Evolutionary conservation across 108 stramenopile genomes (phyloP).

Genomic region (Stephanodiscus triporus): DNA sequence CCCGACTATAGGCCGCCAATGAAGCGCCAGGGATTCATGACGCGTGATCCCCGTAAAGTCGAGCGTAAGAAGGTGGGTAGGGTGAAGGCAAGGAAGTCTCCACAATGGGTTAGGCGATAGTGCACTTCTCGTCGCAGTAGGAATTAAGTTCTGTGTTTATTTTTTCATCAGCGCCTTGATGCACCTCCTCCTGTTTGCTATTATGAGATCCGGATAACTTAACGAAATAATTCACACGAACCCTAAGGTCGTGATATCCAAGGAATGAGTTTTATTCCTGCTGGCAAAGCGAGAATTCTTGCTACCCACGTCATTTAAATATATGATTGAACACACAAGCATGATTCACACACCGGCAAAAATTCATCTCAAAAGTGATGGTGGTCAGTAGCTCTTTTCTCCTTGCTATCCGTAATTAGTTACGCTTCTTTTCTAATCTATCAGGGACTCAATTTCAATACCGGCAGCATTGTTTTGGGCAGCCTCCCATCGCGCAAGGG

Average conservation of each 20-base stretch:
- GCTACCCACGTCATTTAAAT: not conserved
- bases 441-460: not conserved
- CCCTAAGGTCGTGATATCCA: not conserved
- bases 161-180: not conserved
- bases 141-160: not conserved
- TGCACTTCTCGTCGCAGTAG: not conserved
- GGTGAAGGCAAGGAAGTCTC: slow-evolving; percentile 95
- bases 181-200: not conserved
- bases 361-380: not conserved
- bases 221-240: not conserved
- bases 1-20: slow-evolving; percentile 92
- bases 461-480: not conserved
- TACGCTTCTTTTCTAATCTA: not conserved
- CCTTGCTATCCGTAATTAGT: not conserved
- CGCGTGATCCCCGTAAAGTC: slow-evolving; percentile 94
- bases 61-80: slow-evolving; percentile 97
- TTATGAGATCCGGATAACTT: not conserved
- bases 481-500: not conserved
- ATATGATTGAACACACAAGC: not conserved
- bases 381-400: not conserved
- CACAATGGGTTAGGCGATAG: slow-evolving; percentile 98
- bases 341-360: not conserved
- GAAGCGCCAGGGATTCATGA: slow-evolving; percentile 89
- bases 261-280: not conserved
- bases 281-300: not conserved